A percentile compares a stretch with the other conserved stretches of the same genome.
Conservation (phyloP, 768 basidiomycete species). For the Coprinopsis sp. region DNA sequence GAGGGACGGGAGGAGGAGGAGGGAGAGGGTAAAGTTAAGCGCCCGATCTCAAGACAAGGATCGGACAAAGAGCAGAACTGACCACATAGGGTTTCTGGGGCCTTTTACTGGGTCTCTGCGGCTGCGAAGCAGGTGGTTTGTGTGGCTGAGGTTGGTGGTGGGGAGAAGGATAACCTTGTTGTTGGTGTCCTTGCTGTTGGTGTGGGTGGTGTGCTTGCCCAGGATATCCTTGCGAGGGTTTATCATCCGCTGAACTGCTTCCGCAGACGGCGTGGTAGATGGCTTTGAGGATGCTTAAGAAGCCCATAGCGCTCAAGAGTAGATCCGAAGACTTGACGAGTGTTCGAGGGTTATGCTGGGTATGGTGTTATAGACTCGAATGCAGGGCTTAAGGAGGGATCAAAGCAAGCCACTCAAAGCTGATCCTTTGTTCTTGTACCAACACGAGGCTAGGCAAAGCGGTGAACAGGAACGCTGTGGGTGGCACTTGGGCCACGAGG, state of each 20-base stretch:
- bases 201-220: slow-evolving; percentile 13
- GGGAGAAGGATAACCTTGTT: neutral
- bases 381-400: neutral
- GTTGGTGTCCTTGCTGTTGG: neutral
- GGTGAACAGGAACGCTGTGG: no score
- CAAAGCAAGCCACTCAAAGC: neutral
- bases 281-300: slow-evolving; percentile 25
- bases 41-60: no score
- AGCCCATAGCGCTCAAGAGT: slow-evolving; percentile 13
- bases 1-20: no score
- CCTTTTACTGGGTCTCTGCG: neutral
- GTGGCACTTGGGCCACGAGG: no score
- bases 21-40: no score
- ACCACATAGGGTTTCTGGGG: neutral
- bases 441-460: no score
- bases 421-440: no score
- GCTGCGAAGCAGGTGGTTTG: neutral
- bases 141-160: neutral
- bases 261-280: slow-evolving; percentile 27
- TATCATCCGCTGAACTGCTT: slow-evolving; percentile 7
- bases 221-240: slow-evolving; percentile 14
- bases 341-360: neutral
- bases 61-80: no score
- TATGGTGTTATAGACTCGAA: neutral
- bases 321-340: neutral